Evolutionary conservation across 129 eudicot species (phyloP).

Genomic region (Artemisia tridentata): DNA sequence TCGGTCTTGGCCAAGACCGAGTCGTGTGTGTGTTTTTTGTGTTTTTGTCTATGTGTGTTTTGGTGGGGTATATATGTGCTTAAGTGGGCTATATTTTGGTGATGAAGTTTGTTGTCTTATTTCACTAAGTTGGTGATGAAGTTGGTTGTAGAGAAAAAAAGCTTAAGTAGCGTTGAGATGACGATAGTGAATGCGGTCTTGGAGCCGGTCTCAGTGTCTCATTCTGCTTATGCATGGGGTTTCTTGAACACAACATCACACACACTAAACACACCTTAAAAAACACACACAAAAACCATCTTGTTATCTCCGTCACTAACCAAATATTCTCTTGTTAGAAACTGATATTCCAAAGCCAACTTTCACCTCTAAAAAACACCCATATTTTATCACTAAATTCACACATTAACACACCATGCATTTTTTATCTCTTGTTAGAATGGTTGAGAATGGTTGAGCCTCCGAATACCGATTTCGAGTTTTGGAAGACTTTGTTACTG

Average conservation of each 20-base stretch:
- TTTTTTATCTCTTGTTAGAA: constrained; percentile 48
- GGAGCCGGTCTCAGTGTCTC: no score
- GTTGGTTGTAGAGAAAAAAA: no score
- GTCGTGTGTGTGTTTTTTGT: no score
- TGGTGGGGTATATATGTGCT: no score
- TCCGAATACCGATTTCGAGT: constrained; percentile 54
- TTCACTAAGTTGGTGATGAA: no score
- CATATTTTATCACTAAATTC: neutral
- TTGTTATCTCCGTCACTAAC: constrained; percentile 23
- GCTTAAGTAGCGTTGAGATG: no score
- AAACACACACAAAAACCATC: neutral
- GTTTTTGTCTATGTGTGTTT: no score
- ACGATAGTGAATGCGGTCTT: no score
- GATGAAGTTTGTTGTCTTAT: no score
- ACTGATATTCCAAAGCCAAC: constrained; percentile 27
- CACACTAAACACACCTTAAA: neutral
- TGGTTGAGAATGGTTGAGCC: constrained; percentile 53
- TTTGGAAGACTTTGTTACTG: constrained; percentile 60
- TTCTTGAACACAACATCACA: neutral
- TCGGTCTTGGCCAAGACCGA: no score
- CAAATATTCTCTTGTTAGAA: constrained; percentile 6
- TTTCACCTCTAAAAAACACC: constrained; percentile 6
- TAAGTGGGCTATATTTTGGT: no score
- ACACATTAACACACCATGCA: constrained; percentile 25
- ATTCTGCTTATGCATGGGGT: no score